These are phyloP conservation scores for Penicillium italicum DNA, from an alignment of 2,329 filamentous ascomycete species.

Conservation along the genomic window DNA sequence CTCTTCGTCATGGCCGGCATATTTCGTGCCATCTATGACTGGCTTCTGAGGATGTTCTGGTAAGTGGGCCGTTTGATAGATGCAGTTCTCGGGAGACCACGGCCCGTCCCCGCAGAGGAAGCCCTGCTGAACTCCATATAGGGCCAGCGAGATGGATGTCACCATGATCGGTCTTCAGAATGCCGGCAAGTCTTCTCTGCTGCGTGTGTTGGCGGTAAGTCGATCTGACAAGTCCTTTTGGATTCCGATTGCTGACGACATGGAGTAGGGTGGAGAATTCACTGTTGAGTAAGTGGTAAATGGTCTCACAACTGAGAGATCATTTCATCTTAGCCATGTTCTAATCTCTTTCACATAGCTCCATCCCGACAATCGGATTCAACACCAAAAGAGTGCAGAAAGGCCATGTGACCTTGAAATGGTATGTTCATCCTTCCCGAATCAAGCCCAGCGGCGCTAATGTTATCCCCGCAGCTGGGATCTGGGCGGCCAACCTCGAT, in stretches of 20 bases:
- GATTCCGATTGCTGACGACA: constrained; percentile 5
- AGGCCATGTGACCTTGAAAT: constrained; percentile 97
- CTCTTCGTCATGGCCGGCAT: constrained; percentile 73
- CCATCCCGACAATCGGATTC: constrained; percentile 96
- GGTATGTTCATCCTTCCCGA: constrained; percentile 48
- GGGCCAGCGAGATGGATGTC: constrained; percentile 99
- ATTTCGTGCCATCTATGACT: constrained; percentile 95
- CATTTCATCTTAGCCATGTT: not conserved
- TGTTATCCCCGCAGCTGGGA: constrained; percentile 65
- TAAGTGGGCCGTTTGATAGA: constrained; percentile 49
- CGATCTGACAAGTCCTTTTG: not conserved
- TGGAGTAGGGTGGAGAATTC: constrained; percentile 83
- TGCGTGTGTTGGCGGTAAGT: constrained; percentile 91
- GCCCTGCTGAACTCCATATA: constrained; percentile 41
- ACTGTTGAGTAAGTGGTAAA: constrained; percentile 81
- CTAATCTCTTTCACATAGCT: constrained; percentile 56
- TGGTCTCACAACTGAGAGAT: not conserved
- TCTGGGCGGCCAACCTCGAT: constrained; percentile 91
- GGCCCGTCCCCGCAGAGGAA: constrained; percentile 35
- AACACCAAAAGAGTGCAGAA: constrained; percentile 99
- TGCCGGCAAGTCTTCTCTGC: constrained; percentile 92
- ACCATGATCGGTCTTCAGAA: constrained; percentile 99
- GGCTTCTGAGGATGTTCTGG: constrained; percentile 97
- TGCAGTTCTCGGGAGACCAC: constrained; percentile 28
- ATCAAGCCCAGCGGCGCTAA: constrained; percentile 6